Conservation (phyloP, 495 filamentous ascomycete genomes). For the Hypoxylon lenormandii region DNA sequence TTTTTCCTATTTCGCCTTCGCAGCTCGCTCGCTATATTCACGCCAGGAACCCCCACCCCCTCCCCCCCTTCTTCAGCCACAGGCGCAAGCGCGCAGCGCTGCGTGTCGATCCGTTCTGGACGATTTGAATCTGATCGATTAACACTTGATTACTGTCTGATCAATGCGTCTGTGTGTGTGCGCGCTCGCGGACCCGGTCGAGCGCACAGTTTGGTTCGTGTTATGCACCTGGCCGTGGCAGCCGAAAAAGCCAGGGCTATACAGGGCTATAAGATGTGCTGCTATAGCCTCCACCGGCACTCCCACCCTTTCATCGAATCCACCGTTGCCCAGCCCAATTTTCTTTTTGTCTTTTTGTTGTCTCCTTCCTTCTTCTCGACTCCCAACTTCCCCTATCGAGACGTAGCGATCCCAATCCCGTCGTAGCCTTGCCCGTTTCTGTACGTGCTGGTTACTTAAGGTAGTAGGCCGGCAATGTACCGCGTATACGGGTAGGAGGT, state of each 20-base stretch:
- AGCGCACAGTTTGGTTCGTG: constrained; percentile 49
- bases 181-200: constrained; percentile 41
- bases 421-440: constrained; percentile 41
- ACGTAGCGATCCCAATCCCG: constrained; percentile 34
- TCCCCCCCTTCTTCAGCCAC: constrained; percentile 33
- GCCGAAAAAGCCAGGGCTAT: constrained; percentile 47
- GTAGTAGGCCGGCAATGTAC: constrained; percentile 18
- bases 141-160: constrained; percentile 33
- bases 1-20: neutral
- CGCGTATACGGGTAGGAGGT: neutral
- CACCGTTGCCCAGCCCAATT: too few species aligned
- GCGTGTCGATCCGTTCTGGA: constrained; percentile 42
- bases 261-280: constrained; percentile 52
- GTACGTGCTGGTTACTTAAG: constrained; percentile 37
- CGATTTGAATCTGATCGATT: constrained; percentile 45
- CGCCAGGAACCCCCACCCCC: constrained; percentile 14
- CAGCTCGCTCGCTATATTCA: constrained; percentile 25
- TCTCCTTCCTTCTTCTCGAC: constrained; percentile 13
- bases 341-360: too few species aligned
- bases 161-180: too few species aligned
- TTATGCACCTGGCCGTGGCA: constrained; percentile 52
- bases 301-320: constrained; percentile 16
- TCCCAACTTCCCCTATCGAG: constrained; percentile 43
- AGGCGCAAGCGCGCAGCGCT: constrained; percentile 33
- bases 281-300: constrained; percentile 43